Base-by-base conservation (phyloP, 441 rosid genomes). In the Populus hybrid region DNA sequence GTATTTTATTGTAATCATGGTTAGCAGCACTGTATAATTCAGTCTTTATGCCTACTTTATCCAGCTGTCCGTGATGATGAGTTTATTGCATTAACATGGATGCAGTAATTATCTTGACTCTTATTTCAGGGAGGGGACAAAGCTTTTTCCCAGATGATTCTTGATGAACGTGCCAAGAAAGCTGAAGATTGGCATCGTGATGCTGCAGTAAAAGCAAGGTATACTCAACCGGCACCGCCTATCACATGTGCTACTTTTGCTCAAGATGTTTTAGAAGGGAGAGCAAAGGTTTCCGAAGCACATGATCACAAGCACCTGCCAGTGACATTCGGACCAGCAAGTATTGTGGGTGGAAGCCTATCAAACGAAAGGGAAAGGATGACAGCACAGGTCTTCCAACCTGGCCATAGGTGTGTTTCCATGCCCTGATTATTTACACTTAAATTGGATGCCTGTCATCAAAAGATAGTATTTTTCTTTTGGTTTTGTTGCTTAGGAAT, bases 191-290 rank as follows among this genome's bases (percentile, higher is more conserved):
- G 99, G 99, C 99, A 96, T 84, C 95, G 90, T 78, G 87, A 85
- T 83, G 93, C 97, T 81, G 95, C 95, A 72, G 77, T 83, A 18
- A 88, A 88, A 40, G 87, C 89, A 35, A 90, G 67, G 64, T 90
- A 86, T 82, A 84, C 92, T 28, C 91, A 89, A 77, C 94, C 98
- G 10, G 88, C 97, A 38, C 90, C 79, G 61, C 98, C 98, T 1
- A 96, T 96, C 78, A 92, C 93, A 38, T 96, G 99, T 85, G 98
- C 99, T 72, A 92, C 98, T 79, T 96, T 94, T 82, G 99, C 98
- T 75, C 97, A 91, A 89, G 99, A 96, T 86, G 97, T 94, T 77
- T 66, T 94, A 66, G 99, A 94, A 91, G 99, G 99, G 36, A 89
- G 98, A 82, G 98, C 99, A 66, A 79, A 83, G 2, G 91, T 89